Evolutionary conservation across 2,329 filamentous ascomycete species (phyloP), one percentile per base, ranked within the genome.

Genomic region (Sordariomycetes sp.): DNA sequence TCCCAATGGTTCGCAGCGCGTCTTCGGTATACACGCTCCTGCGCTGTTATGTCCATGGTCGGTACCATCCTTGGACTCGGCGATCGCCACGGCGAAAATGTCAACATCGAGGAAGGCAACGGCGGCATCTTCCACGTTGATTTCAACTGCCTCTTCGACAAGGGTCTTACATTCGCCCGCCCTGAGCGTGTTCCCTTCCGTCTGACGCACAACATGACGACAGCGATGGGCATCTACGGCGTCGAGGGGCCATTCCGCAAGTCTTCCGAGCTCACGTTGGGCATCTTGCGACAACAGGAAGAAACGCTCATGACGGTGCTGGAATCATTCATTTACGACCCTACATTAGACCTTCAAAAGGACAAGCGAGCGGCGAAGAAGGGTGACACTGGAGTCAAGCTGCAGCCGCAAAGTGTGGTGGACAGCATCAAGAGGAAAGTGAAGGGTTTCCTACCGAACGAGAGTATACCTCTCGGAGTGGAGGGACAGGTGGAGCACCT

Each of bases 91-190:
- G 90, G 90, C 38, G 92, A 98, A 58, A 99, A 99, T 57, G 86
- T 99, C 36, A 75, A 95, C 20, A 78, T 98, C 21, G 87, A 96
- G 57, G 86, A 96, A 62, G 82, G 84, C 37, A 93, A 87, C 43
- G 92, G 93, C 29, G 90, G 90, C 33, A 79, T 94, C 3, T 85
- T 98, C 58, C 92, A 99, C 58, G 93, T 99, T 30, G 92, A 98
- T 61, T 98, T 99, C 70, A 98, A 98, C 62, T 98, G 93, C 58
- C 77, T 98, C 5, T 99, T 99, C 55, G 93, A 98, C 65, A 98
- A 98, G 52, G 92, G 92, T 2, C 73, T 90, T 26, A 95, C 88
- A 0, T 96, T 98, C 53, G 82, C 87, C 42, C 94, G 93, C 57
- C 90, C 92, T 0, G 92, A 99, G 58, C 70, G 83, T 20, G 92